Percentiles rank a stretch among this genome's conserved stretches.
These are phyloP conservation scores for Cenchrus fungigraminus DNA, from an alignment of 176 grass and related monocot species.

Conservation along the genomic window DNA sequence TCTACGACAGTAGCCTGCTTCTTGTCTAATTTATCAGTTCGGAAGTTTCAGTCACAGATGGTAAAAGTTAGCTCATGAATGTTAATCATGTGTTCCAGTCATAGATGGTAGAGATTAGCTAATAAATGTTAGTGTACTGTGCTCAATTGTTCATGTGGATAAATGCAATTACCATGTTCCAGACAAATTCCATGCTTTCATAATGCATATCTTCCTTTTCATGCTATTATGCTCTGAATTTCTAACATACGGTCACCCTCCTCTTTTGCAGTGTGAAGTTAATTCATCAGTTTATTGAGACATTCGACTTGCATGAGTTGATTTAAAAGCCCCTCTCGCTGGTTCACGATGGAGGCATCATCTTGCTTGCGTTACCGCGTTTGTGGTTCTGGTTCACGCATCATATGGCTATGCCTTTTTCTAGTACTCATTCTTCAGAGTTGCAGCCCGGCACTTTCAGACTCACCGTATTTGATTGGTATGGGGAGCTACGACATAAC, in stretches of 20 bases:
- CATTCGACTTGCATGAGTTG: slow-evolving; percentile 42
- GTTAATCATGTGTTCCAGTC: not conserved
- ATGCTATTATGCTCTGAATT: not conserved
- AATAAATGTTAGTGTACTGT: too few species aligned
- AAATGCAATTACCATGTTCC: not conserved
- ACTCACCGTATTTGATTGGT: slow-evolving; percentile 73
- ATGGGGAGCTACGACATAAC: slow-evolving; percentile 97
- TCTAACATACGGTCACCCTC: not conserved
- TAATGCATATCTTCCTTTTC: not conserved
- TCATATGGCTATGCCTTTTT: slow-evolving; percentile 59
- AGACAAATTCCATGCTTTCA: not conserved
- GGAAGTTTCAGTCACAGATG: not conserved
- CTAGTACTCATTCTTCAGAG: slow-evolving; percentile 58
- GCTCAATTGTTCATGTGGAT: not conserved
- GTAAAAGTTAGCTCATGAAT: slow-evolving; percentile 3
- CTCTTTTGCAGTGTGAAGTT: slow-evolving; percentile 37
- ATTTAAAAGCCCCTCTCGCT: slow-evolving; percentile 28
- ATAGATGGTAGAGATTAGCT: too few species aligned
- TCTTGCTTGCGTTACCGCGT: slow-evolving; percentile 22
- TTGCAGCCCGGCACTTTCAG: slow-evolving; percentile 51
- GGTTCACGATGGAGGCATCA: slow-evolving; percentile 58
- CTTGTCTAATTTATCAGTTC: not conserved
- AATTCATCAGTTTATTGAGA: not conserved
- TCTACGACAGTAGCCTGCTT: not conserved
- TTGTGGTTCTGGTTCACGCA: slow-evolving; percentile 31